Evolutionary conservation across 805 yeast genomes (phyloP), one percentile per base, ranked within the genome.

Genomic region (Lachancea kluyveri): DNA sequence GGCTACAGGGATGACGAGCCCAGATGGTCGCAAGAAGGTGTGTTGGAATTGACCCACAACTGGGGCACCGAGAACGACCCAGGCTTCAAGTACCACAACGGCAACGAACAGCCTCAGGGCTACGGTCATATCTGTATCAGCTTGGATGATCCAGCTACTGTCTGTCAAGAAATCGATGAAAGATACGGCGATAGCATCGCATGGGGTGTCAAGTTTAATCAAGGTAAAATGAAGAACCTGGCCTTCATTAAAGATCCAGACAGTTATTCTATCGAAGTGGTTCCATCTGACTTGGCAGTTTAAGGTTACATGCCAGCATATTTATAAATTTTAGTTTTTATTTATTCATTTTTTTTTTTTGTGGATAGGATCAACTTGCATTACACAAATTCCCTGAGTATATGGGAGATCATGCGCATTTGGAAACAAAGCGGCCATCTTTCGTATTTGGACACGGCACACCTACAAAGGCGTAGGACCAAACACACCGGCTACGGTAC

Each of bases 51-150:
- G 53, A 90, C 97, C 28, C 90, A 86, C 64, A 92, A 92, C 64
- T 90, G 86, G 79, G 98, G 97, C 14, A 85, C 96, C 14, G 98
- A 92, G 55, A 50, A 62, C 13, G 95, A 90, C 40, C 68, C 70
- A 11, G 67, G 70, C 4, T 84, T 86, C 62, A 62, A 68, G 31
- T 92, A 90, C 59, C 94, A 87, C 60, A 77, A 74, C 41, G 95
- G 95, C 38, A 86, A 87, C 58, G 75, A 75, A 11, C 67, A 74
- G 26, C 79, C 80, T 15, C 79, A 74, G 51, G 97, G 97, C 9
- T 92, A 72, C 52, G 94, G 92, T 24, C 96, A 90, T 62, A 71
- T 84, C 39, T 83, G 94, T 45, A 62, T 92, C 18, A 67, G 85
- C 6, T 73, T 77, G 33, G 66, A 72, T 24, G 74, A 83, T 43